A percentile compares a stretch with the other conserved stretches of the same genome.
Evolutionary conservation across 768 basidiomycete species (phyloP).

Genomic region (Clitopilus passeckerianus): DNA sequence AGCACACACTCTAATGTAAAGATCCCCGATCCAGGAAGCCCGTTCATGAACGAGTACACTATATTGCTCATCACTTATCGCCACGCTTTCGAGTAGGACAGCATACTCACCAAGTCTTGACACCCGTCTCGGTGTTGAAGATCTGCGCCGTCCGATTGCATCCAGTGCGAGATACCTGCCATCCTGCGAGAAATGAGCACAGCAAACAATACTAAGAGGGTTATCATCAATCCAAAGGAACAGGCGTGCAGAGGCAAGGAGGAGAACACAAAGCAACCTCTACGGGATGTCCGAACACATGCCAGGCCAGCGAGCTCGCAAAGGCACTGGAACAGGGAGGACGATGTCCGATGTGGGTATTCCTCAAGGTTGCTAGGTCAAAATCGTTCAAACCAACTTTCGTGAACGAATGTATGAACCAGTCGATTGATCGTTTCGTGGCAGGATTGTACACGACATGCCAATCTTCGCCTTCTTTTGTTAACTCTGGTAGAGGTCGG

Average conservation of each 20-base stretch:
- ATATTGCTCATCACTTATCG: background rate
- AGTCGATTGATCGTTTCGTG: conserved; percentile 66
- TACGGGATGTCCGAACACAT: conserved; percentile 2
- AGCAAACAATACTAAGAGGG: conserved; percentile 56
- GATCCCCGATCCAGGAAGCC: conserved; percentile 45
- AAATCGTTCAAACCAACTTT: conserved; percentile 51
- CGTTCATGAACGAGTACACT: conserved; percentile 26
- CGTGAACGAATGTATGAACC: conserved; percentile 81
- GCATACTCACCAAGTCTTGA: conserved; percentile 68
- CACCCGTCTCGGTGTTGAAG: conserved; percentile 85
- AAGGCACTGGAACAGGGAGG: background rate
- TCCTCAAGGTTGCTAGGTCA: too few species aligned
- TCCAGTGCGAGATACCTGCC: conserved; percentile 92
- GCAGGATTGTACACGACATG: conserved; percentile 83
- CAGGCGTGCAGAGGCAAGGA: background rate
- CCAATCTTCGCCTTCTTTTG: conserved; percentile 82
- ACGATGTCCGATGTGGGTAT: background rate
- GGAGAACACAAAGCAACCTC: background rate
- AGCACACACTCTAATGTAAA: conserved; percentile 67
- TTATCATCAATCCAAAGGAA: background rate
- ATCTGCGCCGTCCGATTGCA: conserved; percentile 98
- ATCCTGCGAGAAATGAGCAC: conserved; percentile 91
- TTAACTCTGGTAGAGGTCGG: too few species aligned
- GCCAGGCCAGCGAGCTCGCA: background rate
- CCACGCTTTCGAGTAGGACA: background rate